phyloP scores from a whole-genome alignment of 2,329 filamentous ascomycete species.

The Curvularia eragrostidis region DNA sequence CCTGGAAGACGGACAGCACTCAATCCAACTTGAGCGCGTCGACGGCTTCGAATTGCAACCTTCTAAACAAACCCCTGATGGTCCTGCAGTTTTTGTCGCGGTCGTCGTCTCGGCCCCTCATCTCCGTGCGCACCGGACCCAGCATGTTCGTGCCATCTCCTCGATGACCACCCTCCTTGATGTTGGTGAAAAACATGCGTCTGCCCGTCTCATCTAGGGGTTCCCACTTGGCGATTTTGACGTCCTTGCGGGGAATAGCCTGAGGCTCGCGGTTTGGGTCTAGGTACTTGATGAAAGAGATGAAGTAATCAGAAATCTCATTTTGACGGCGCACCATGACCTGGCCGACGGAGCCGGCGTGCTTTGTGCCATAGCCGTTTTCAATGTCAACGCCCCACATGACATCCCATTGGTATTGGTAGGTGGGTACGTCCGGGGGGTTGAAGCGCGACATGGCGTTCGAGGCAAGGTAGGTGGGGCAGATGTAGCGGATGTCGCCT shows the following conservation, averaged over 20 bases:
- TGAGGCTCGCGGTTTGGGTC: slow-evolving; percentile 38
- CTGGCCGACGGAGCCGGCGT: slow-evolving; percentile 43
- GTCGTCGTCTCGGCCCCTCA: slow-evolving; percentile 27
- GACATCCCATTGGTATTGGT: slow-evolving; percentile 47
- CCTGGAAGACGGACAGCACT: not conserved
- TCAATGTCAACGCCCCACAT: slow-evolving; percentile 39
- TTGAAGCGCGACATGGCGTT: slow-evolving; percentile 42
- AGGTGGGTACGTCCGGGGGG: slow-evolving; percentile 33
- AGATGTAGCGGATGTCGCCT: slow-evolving; percentile 46
- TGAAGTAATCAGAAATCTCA: slow-evolving; percentile 42
- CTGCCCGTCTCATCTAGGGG: slow-evolving; percentile 29
- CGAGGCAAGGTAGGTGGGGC: slow-evolving; percentile 42
- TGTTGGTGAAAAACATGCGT: slow-evolving; percentile 42
- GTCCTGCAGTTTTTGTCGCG: slow-evolving; percentile 30
- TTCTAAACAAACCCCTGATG: slow-evolving; percentile 31
- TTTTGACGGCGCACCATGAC: slow-evolving; percentile 41
- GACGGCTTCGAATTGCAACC: slow-evolving; percentile 36
- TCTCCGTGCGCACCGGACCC: slow-evolving; percentile 30
- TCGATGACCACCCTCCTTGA: slow-evolving; percentile 33
- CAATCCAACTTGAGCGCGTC: slow-evolving; percentile 24
- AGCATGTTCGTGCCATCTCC: slow-evolving; percentile 33
- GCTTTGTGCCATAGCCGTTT: slow-evolving; percentile 45
- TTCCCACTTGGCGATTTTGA: slow-evolving; percentile 29
- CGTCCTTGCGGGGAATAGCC: slow-evolving; percentile 3
- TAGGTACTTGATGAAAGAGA: slow-evolving; percentile 43